These are phyloP conservation scores for Lithospermum erythrorhizon DNA, from an alignment of 257 asterid genomes.

Conservation along the genomic window DNA sequence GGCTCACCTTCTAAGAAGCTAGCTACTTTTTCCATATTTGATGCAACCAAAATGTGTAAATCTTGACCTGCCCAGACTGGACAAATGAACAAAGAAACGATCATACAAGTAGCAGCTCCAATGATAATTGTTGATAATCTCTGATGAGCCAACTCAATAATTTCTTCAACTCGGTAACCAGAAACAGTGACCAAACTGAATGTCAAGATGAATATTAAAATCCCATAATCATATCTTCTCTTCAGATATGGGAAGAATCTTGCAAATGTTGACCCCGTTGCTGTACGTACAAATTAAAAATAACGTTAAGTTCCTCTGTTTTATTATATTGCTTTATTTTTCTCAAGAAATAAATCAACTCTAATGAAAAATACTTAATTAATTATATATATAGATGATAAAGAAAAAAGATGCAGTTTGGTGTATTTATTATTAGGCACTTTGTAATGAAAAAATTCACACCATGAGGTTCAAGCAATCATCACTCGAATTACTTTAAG, in stretches of 20 bases:
- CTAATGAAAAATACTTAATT: too few species aligned
- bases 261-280: slow-evolving; percentile 41
- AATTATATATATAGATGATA: too few species aligned
- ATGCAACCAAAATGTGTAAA: slow-evolving; percentile 36
- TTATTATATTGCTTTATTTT: background rate
- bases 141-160: slow-evolving; percentile 46
- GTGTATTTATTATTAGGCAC: too few species aligned
- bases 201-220: slow-evolving; percentile 54
- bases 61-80: slow-evolving; percentile 95
- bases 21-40: slow-evolving; percentile 47
- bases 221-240: slow-evolving; percentile 65
- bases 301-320: background rate
- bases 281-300: slow-evolving; percentile 22
- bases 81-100: slow-evolving; percentile 36
- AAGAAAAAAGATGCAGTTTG: too few species aligned
- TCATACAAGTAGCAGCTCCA: slow-evolving; percentile 54
- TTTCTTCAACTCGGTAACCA: slow-evolving; percentile 46
- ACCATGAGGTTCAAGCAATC: too few species aligned
- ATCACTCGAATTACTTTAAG: too few species aligned
- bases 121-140: slow-evolving; percentile 51
- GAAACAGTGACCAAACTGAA: slow-evolving; percentile 72
- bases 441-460: too few species aligned
- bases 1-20: slow-evolving; percentile 43
- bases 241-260: slow-evolving; percentile 54
- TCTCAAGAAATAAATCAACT: too few species aligned